These are phyloP conservation scores for Ampelocalamus luodianensis DNA, from an alignment of 176 grass and related monocot species.

Conservation along the genomic window DNA sequence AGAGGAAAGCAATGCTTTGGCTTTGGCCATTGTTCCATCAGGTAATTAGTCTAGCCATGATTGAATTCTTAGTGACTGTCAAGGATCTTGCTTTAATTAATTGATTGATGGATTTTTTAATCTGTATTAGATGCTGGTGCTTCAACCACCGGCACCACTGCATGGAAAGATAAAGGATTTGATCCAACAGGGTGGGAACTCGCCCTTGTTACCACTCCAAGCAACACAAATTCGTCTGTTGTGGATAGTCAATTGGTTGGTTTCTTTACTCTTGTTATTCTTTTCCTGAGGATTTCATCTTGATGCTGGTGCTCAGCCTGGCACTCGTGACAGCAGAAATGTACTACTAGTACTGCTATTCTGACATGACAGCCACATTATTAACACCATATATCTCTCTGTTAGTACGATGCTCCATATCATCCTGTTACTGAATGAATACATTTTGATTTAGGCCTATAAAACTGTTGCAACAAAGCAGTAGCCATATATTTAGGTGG, in stretches of 20 bases:
- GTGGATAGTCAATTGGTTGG: conserved; percentile 77
- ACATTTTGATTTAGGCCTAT: conserved; percentile 14
- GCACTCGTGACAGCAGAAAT: background rate
- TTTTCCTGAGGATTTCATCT: conserved; percentile 20
- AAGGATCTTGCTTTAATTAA: background rate
- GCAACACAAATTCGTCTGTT: conserved; percentile 58
- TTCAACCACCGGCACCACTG: conserved; percentile 50
- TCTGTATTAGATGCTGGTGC: conserved; percentile 52
- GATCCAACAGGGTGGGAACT: conserved; percentile 99
- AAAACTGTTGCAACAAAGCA: background rate
- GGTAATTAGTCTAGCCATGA: conserved; percentile 47
- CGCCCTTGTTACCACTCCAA: conserved; percentile 88
- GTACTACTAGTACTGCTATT: background rate
- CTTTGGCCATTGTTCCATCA: conserved; percentile 76
- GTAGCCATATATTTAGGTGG: conserved; percentile 13
- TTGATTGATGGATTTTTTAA: conserved; percentile 23
- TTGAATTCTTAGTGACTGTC: background rate
- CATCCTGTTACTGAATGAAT: background rate
- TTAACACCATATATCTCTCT: background rate
- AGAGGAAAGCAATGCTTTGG: conserved; percentile 92
- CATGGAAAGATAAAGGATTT: conserved; percentile 82
- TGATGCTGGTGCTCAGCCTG: background rate
- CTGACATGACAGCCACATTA: background rate
- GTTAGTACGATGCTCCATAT: background rate
- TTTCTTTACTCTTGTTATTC: conserved; percentile 33